phyloP scores from a whole-genome alignment of 2,329 filamentous ascomycete genomes.

The Periconia digitata region DNA sequence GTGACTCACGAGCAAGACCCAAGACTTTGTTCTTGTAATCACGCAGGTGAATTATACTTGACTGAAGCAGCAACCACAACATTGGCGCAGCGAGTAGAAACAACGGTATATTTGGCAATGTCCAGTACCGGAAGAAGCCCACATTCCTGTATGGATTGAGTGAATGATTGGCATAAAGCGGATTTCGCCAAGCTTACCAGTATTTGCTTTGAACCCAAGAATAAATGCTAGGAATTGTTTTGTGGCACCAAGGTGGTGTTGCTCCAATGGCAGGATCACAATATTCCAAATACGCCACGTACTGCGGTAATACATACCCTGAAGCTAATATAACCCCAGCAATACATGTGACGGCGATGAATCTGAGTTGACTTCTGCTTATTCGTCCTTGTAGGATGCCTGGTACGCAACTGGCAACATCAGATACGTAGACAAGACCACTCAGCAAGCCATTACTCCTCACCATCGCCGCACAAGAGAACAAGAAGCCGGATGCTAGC shows the following conservation, averaged over 20 bases:
- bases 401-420: slow-evolving; percentile 44
- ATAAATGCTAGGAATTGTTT: slow-evolving; percentile 81
- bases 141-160: slow-evolving; percentile 66
- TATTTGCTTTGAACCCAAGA: slow-evolving; percentile 86
- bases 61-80: slow-evolving; percentile 66
- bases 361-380: slow-evolving; percentile 48
- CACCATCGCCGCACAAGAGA: slow-evolving; percentile 72
- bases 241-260: slow-evolving; percentile 71
- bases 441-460: slow-evolving; percentile 86
- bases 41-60: slow-evolving; percentile 48
- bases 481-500: slow-evolving; percentile 65
- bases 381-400: slow-evolving; percentile 35
- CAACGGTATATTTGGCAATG: slow-evolving; percentile 77
- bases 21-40: slow-evolving; percentile 45
- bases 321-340: slow-evolving; percentile 69
- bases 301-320: slow-evolving; percentile 73
- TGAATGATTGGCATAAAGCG: background rate
- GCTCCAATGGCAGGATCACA: slow-evolving; percentile 25
- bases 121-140: slow-evolving; percentile 91
- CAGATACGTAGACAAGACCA: slow-evolving; percentile 70
- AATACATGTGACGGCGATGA: slow-evolving; percentile 61
- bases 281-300: slow-evolving; percentile 71
- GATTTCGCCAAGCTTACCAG: slow-evolving; percentile 64
- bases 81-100: slow-evolving; percentile 83
- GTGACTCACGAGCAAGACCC: background rate